Evolutionary conservation across 129 eudicot genomes (phyloP).

Genomic region (Ambrosia trifida): DNA sequence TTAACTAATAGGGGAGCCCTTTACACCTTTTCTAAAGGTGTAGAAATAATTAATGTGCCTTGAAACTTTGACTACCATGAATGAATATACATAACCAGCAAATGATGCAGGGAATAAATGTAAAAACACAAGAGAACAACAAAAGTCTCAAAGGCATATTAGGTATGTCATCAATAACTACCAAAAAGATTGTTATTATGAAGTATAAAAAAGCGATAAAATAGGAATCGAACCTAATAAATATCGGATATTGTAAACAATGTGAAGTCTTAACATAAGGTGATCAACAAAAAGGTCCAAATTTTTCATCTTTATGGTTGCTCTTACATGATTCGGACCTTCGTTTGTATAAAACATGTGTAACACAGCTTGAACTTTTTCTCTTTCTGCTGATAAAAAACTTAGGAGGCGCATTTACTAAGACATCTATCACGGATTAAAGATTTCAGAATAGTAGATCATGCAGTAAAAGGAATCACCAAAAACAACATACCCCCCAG

Average conservation of each 20-base stretch:
- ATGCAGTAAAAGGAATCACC: too few species aligned
- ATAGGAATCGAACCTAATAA: conserved; percentile 71
- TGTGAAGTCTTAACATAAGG: conserved; percentile 78
- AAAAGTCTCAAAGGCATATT: too few species aligned
- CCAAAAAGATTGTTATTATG: conserved; percentile 7
- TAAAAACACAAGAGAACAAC: too few species aligned
- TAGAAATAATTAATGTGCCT: too few species aligned
- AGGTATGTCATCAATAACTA: not conserved
- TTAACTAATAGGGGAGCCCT: too few species aligned
- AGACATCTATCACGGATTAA: too few species aligned
- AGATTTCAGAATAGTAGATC: too few species aligned
- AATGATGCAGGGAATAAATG: too few species aligned
- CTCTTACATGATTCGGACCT: conserved; percentile 65
- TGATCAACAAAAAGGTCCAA: conserved; percentile 82
- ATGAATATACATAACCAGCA: too few species aligned
- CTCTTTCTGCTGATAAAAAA: conserved; percentile 76
- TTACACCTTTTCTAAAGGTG: too few species aligned
- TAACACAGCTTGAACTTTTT: conserved; percentile 91
- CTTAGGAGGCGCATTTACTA: conserved; percentile 51
- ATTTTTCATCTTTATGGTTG: conserved; percentile 79
- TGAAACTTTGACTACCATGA: too few species aligned
- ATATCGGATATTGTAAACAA: conserved; percentile 82
- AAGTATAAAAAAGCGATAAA: not conserved
- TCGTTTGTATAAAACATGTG: conserved; percentile 80
- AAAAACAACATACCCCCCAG: too few species aligned